Base-by-base conservation (phyloP, 108 stramenopile genomes). In the Nitzschia sp. region DNA sequence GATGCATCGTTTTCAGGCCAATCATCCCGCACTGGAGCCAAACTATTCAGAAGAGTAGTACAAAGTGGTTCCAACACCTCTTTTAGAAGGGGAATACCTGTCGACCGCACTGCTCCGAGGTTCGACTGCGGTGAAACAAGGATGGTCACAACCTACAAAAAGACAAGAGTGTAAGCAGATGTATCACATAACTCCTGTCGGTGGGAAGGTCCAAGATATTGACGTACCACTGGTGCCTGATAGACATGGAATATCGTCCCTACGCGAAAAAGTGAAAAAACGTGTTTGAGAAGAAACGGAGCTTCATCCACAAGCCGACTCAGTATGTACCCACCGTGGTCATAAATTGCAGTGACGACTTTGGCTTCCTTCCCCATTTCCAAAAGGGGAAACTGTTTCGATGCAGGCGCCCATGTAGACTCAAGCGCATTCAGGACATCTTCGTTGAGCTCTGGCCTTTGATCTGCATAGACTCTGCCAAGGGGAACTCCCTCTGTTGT, bases 401-500 rank as follows among this genome's bases (percentile, higher is more conserved):
- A 73, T 20, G 80, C 72, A 25, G 84, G 84, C 38, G 84, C 84
- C 80, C 80, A 85, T 0, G 71, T 81, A 12, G 71, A 59, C 75
- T 85, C 84, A 40, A 85, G 63, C 38, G 41, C 66, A 7, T 58
- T 55, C 55, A 85, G 53, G 8, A 80, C 69, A 51, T 85, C 84
- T 60, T 78, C 77, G 50, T 71, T 68, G 39, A 77, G 41, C 9
- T 66, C 67, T 14, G 56, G 21, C 0, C 8, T 43, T 21, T 55
- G 69, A n/a, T 67, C 63, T 14, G 63, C 57, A 57, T 81, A 72
- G 20, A 78, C 69, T 19, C 81, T 72, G 17, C 76, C 81, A 53
- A 82, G 41, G 9, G 81, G 81, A 50, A 82, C 81, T 10, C 84
- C 84, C 52, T 85, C 84, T 7, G 77, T 70, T n/a, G 84, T 85